Percentiles rank a stretch among this genome's conserved stretches.
Conservation (phyloP, 1,284 basidiomycete genomes). For the Malassezia slooffiae region DNA sequence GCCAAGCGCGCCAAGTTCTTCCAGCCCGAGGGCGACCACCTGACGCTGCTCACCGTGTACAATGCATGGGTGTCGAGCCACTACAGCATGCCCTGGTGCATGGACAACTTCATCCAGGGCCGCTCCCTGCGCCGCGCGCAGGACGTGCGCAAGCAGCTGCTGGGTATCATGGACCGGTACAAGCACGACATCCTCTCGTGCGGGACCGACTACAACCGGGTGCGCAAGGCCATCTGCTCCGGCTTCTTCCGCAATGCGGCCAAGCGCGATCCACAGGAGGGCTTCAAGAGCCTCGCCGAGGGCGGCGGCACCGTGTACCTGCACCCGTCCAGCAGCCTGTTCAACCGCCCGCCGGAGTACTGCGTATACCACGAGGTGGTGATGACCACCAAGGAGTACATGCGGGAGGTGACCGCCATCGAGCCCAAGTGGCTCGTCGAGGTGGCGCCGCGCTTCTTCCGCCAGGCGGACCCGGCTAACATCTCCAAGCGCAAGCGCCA, state of each 20-base stretch:
- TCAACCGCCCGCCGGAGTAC: slow-evolving; percentile 80
- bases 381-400: slow-evolving; percentile 70
- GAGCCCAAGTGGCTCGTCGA: slow-evolving; percentile 99
- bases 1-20: slow-evolving; percentile 84
- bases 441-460: slow-evolving; percentile 95
- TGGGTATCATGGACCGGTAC: slow-evolving; percentile 99
- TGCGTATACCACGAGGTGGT: slow-evolving; percentile 63
- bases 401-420: slow-evolving; percentile 82
- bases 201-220: slow-evolving; percentile 81
- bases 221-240: slow-evolving; percentile 89
- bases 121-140: slow-evolving; percentile 93
- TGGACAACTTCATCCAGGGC: slow-evolving; percentile 83
- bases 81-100: slow-evolving; percentile 71
- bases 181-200: slow-evolving; percentile 89
- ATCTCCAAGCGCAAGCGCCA: slow-evolving; percentile 93
- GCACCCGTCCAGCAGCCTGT: slow-evolving; percentile 90
- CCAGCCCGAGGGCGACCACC: slow-evolving; percentile 87
- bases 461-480: slow-evolving; percentile 85
- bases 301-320: slow-evolving; percentile 82
- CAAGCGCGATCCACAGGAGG: slow-evolving; percentile 60
- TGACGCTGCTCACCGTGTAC: slow-evolving; percentile 90
- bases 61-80: slow-evolving; percentile 95
- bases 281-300: slow-evolving; percentile 91
- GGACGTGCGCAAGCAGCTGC: slow-evolving; percentile 88
- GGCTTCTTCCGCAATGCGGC: slow-evolving; percentile 52